phyloP scores from a whole-genome alignment of 2,329 filamentous ascomycete species.

The Pyrenophora teres region DNA sequence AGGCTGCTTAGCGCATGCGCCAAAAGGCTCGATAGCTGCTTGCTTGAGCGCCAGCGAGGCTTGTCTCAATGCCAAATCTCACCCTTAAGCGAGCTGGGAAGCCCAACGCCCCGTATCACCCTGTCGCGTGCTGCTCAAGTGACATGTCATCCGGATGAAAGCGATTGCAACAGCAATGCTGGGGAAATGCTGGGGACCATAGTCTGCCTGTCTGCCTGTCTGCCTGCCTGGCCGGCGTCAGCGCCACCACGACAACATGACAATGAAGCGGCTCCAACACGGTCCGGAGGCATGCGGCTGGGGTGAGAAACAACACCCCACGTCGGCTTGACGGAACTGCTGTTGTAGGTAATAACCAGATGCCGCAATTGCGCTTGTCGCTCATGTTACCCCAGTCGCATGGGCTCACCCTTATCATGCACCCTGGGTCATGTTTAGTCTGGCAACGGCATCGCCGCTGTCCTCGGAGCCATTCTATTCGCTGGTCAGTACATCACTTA shows the following conservation, averaged over 20 bases:
- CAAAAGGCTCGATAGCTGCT: conserved; percentile 1
- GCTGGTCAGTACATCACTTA: conserved; percentile 25
- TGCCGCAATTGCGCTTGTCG: background rate
- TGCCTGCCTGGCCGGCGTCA: background rate
- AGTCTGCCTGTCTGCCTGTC: background rate
- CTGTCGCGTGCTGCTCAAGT: conserved; percentile 8
- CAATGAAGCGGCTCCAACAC: background rate
- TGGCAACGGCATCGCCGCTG: conserved; percentile 17
- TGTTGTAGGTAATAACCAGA: conserved; percentile 12
- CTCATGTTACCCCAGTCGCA: conserved; percentile 11
- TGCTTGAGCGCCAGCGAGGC: conserved; percentile 12
- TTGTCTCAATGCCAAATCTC: conserved; percentile 26
- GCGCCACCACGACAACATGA: background rate
- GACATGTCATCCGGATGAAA: background rate
- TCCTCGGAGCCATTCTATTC: conserved; percentile 20
- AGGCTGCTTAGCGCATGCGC: conserved; percentile 10
- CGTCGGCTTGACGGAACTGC: conserved; percentile 23
- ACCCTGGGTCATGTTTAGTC: conserved; percentile 21
- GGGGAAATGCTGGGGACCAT: background rate
- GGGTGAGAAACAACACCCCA: conserved; percentile 18
- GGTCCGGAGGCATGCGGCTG: background rate
- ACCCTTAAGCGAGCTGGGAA: conserved; percentile 7
- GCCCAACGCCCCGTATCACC: conserved; percentile 2
- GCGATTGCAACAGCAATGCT: background rate
- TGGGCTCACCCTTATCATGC: conserved; percentile 31